Conservation (phyloP, 371 early-diverging fungal species). For the Mucor plumbeus region DNA sequence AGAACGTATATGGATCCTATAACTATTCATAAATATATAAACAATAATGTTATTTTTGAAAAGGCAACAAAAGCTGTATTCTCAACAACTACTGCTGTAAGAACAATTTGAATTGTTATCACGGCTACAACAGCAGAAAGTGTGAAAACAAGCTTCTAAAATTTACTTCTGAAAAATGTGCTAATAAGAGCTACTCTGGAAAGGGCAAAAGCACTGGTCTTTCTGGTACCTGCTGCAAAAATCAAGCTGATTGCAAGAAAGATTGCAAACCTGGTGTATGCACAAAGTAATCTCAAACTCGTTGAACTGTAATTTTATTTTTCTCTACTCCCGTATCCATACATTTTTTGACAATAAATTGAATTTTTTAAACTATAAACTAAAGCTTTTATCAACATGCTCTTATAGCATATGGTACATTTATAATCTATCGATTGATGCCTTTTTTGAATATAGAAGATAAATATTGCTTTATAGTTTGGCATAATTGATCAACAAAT, state of each 20-base stretch:
- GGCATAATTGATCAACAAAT: no score
- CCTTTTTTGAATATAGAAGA: no score
- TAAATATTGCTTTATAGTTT: no score
- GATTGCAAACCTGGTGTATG: conserved; percentile 18
- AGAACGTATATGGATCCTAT: no score
- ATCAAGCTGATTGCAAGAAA: conserved; percentile 16
- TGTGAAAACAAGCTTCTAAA: background rate
- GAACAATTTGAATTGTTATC: background rate
- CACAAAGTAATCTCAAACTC: background rate
- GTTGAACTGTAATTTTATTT: background rate
- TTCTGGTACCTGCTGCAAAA: conserved; percentile 20
- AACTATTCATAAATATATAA: no score
- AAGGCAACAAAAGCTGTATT: no score
- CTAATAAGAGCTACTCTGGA: conserved; percentile 19
- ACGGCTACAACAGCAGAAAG: background rate
- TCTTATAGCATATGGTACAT: no score
- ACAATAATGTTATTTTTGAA: background rate
- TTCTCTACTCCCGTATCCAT: background rate
- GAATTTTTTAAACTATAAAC: background rate
- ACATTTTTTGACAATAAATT: background rate
- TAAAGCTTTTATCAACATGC: background rate
- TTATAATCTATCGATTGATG: no score
- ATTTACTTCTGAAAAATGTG: background rate
- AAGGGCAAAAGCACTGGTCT: conserved; percentile 16
- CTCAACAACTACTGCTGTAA: no score